Base-by-base conservation (phyloP, 257 asterid species). In the Gentiana straminea region DNA sequence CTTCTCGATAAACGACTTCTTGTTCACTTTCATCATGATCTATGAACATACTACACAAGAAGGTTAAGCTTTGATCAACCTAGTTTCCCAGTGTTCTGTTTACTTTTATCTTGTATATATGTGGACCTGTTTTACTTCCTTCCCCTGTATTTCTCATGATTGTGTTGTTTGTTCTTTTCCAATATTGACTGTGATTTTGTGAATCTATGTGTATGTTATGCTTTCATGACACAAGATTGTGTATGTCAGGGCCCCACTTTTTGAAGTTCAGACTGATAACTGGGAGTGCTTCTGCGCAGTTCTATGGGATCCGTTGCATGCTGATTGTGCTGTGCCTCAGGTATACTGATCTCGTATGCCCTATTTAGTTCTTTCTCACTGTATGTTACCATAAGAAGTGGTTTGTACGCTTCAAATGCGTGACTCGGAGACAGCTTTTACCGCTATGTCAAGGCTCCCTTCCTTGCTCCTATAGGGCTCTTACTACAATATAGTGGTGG, bases 281-380 rank as follows among this genome's bases (percentile, higher is more conserved):
- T 87, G 91, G 84, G 97, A 91, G 56, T 91, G 95, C 83, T 87
- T 84, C 51, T 59, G 75, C 41, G 68, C 86, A 78, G 52, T 91
- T 68, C 80, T 76, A 33, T 91, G 98, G 98, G 86, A 87, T 81
- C 95, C 94, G 51, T 72, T 75, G 62, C 92, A 79, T 57, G 95
- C 98, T 49, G 98, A 91, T 70, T 91, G 98, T 80, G 82, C 94
- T 52, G 96, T 73, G 15, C 94, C 92, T n/a, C 96, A 91, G 94
- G 98, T 87, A 76, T 60, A 59, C 61, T 11, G 7, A 53, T 63
- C 38, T 52, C 53, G 43, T 33, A 8, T 58, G 47, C 35, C 54
- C 33, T 37, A 13, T 36, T 24, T 37, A 2, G 64, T 61, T 24
- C 33, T 35, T 46, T 32, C 38, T 11, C 53, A 35, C 54, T 38